Percentiles rank a stretch among this genome's conserved stretches.
Conservation (phyloP, 169 alveolate genomes). For the Perkinsus chesapeaki region DNA sequence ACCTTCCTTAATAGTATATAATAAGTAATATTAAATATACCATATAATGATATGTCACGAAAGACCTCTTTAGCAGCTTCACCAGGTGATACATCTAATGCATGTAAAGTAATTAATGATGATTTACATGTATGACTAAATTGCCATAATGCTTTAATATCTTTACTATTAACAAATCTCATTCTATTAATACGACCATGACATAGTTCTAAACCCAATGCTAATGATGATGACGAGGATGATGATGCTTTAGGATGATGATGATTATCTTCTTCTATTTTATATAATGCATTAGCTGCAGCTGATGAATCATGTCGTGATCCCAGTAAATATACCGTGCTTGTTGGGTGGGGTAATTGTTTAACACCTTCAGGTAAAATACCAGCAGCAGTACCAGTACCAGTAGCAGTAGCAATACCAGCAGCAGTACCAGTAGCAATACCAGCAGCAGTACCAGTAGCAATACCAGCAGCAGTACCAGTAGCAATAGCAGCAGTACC, state of each 20-base stretch:
- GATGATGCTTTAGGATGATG: neutral
- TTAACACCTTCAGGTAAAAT: neutral
- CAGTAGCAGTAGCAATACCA: no score
- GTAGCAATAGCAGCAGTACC: no score
- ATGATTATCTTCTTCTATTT: neutral
- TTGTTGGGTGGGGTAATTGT: neutral
- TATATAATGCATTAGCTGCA: neutral
- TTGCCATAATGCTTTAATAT: neutral
- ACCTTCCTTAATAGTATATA: neutral
- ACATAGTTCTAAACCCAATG: neutral
- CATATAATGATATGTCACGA: neutral
- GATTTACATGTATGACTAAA: no score
- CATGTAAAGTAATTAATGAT: neutral
- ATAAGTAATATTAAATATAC: neutral
- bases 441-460: no score
- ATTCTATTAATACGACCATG: neutral
- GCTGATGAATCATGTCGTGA: neutral
- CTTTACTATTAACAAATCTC: neutral
- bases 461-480: no score
- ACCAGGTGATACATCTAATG: neutral
- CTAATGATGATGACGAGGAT: no score
- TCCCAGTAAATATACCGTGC: neutral
- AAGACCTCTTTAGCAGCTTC: neutral
- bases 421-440: no score
- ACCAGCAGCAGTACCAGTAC: no score